Base-by-base conservation (phyloP, 1,284 basidiomycete species). In the Paramarasmius palmivorus region DNA sequence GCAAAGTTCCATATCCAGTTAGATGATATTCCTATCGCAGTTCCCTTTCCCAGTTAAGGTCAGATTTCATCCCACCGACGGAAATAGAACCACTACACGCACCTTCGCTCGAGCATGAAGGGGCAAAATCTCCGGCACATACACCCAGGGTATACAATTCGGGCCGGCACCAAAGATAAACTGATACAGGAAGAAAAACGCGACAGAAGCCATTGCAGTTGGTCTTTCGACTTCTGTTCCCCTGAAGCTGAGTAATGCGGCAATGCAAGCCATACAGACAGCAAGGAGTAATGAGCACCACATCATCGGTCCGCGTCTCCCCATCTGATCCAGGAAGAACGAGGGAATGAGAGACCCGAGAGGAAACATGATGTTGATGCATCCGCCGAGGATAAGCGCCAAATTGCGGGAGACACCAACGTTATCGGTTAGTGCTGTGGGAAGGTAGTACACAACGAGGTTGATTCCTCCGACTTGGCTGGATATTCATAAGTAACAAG, bases 1-100 rank as follows among this genome's bases (percentile, higher is more conserved):
- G 45, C 39, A 37, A 53, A 53, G 41, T 54, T 54, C 52, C 52
- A 54, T 19, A 54, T 48, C 52, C 52, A 54, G 35, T 54, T 54
- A 6, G 45, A 49, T 9, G 46, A 54, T 29, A 54, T 49, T 12
- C 46, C 47, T 35, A 54, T 40, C 12, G 52, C 52, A 29, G 52
- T 49, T 26, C 52, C 52, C 23, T 32, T 6, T 32, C 29, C 7
- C 12, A 12, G 29, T n/a, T n/a, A 32, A 12, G 12, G 29, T 32
- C 7, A 32, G 29, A n/a, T n/a, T 32, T 32, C 7, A 32, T 32
- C 12, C 12, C 29, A 32, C 6, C 6, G 12, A 12, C 12, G 6
- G 6, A 12, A 32, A 32, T 32, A 32, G 29, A 6, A 32, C 29
- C 29, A 32, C 29, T 12, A 32, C 29, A 32, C 29, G 12, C 29